Conservation (phyloP, 2,329 filamentous ascomycete species). For the Monosporascus sp. region DNA sequence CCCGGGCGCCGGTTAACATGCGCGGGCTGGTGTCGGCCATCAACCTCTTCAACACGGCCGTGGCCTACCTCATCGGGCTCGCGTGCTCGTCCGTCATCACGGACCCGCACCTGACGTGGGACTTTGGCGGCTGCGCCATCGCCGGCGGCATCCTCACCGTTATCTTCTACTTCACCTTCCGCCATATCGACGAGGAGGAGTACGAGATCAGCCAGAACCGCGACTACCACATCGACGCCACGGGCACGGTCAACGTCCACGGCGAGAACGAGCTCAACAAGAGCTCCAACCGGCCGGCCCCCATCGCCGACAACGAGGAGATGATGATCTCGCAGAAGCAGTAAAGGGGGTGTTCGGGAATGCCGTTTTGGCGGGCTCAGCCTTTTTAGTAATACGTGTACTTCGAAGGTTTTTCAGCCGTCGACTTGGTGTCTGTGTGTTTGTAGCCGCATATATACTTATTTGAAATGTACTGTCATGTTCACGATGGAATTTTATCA, state of each 20-base stretch:
- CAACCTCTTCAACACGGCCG: slow-evolving; percentile 41
- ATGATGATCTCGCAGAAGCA: slow-evolving; percentile 31
- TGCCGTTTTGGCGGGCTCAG: too few species aligned
- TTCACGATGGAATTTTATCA: too few species aligned
- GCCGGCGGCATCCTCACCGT: slow-evolving; percentile 38
- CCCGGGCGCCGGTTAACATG: slow-evolving; percentile 46
- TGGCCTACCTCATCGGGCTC: slow-evolving; percentile 42
- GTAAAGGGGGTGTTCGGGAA: slow-evolving; percentile 6
- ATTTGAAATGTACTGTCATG: too few species aligned
- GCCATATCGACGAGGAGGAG: slow-evolving; percentile 42
- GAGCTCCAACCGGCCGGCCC: slow-evolving; percentile 21
- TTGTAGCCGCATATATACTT: too few species aligned
- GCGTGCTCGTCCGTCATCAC: slow-evolving; percentile 39
- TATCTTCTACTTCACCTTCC: slow-evolving; percentile 42
- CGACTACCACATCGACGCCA: slow-evolving; percentile 30
- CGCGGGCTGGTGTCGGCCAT: slow-evolving; percentile 44
- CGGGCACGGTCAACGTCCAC: slow-evolving; percentile 35
- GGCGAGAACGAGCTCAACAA: slow-evolving; percentile 36
- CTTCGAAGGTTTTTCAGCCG: too few species aligned
- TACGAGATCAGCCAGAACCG: slow-evolving; percentile 34
- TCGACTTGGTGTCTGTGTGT: too few species aligned
- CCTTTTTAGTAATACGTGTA: too few species aligned
- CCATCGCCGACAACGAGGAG: slow-evolving; percentile 28
- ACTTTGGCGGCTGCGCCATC: slow-evolving; percentile 43
- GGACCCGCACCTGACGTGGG: slow-evolving; percentile 46